Base-by-base conservation (phyloP, 441 rosid genomes). In the Croton setiger region DNA sequence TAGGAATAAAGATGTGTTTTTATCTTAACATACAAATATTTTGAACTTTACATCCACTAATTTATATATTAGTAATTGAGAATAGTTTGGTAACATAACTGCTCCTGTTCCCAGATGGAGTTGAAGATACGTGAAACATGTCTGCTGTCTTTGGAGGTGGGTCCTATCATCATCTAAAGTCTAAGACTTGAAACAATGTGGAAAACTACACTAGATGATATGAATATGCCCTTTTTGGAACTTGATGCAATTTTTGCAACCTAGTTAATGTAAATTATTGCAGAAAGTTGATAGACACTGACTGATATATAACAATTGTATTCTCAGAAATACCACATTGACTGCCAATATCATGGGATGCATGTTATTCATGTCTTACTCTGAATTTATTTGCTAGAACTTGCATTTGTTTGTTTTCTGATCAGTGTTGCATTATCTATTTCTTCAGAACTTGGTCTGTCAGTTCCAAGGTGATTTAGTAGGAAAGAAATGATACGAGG, bases 91-190 rank as follows among this genome's bases (percentile, higher is more conserved):
- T 85, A 80, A 91, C 86, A 33, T 68, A 75, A 81, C 69, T 91
- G 82, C 82, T 91, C 80, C 89, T 90, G 88, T 87, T 88, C 86
- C 93, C 97, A 94, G 97, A 91, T 91, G 96, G 88, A 87, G 74
- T 82, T 75, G 95, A 91, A 87, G 97, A 82, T 81, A 90, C 96
- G 93, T 94, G 96, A 92, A 82, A 89, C 82, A 71, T 78, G 66
- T 88, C 59, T 72, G 88, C 91, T 77, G 85, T 84, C 79, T 80
- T 76, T 78, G 86, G 83, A 87, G 91, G 91, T 88, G 93, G 86
- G 84, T 74, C 75, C 78, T 81, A 78, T 80, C 80, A 72, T 72
- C 80, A 68, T 74, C 79, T 73, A 74, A 76, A 23, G 27, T 76
- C 62, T 64, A 43, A 61, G 64, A 69, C 66, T 68, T 63, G 64